Conservation (phyloP, 2,329 filamentous ascomycete species). For the Lizonia empirigonia region DNA sequence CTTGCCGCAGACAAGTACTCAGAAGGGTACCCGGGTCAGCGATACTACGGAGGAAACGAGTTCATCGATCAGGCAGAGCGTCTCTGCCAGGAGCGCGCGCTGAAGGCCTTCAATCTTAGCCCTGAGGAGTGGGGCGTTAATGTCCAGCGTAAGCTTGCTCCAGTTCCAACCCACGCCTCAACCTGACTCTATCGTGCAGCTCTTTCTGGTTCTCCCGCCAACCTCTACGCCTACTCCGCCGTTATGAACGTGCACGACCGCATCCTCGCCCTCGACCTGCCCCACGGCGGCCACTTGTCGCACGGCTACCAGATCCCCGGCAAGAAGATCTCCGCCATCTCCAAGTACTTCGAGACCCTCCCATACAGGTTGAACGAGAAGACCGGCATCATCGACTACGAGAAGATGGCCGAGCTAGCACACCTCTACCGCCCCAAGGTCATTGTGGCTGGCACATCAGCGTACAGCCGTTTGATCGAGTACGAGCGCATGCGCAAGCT, state of each 20-base stretch:
- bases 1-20: conserved; percentile 85
- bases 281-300: conserved; percentile 92
- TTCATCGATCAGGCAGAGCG: conserved; percentile 97
- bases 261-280: conserved; percentile 95
- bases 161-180: not conserved
- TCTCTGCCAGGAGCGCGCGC: conserved; percentile 91
- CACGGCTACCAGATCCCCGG: conserved; percentile 97
- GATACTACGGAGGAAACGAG: conserved; percentile 99
- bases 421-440: conserved; percentile 94
- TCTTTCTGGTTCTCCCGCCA: conserved; percentile 78
- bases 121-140: conserved; percentile 96
- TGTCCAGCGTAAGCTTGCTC: conserved; percentile 71
- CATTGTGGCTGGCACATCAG: conserved; percentile 93
- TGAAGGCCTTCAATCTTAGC: conserved; percentile 88
- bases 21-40: conserved; percentile 95
- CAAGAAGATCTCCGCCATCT: conserved; percentile 85
- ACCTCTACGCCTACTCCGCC: conserved; percentile 87
- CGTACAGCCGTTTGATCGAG: conserved; percentile 97
- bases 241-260: conserved; percentile 91
- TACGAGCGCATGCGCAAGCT: conserved; percentile 96
- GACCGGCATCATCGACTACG: conserved; percentile 97
- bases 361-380: conserved; percentile 89
- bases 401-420: conserved; percentile 86
- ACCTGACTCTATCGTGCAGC: conserved; percentile 56
- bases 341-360: conserved; percentile 99